A percentile compares a stretch with the other conserved stretches of the same genome.
Evolutionary conservation across 2,329 filamentous ascomycete species (phyloP).

Genomic region (Dactylellina leptospora): DNA sequence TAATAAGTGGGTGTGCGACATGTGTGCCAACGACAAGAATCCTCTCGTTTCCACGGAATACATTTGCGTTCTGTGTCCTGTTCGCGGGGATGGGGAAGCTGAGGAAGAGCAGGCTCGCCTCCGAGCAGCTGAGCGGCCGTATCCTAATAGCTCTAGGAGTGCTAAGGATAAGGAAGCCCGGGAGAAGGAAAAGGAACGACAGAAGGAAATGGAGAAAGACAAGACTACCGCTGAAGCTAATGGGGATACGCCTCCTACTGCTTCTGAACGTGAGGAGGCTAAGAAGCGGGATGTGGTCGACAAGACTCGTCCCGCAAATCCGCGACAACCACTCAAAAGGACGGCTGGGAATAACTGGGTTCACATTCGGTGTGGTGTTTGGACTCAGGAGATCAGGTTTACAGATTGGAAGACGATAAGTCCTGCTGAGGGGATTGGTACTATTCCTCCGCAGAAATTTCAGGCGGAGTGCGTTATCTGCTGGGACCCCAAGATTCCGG

Average conservation of each 20-base stretch:
- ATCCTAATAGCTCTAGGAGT: slow-evolving; percentile 76
- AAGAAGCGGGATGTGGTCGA: slow-evolving; percentile 70
- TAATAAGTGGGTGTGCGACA: slow-evolving; percentile 92
- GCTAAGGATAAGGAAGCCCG: slow-evolving; percentile 94
- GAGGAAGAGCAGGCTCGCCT: slow-evolving; percentile 61
- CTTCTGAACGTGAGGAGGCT: slow-evolving; percentile 54
- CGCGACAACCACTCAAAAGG: slow-evolving; percentile 88
- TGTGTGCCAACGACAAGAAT: slow-evolving; percentile 92
- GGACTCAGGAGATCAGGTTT: slow-evolving; percentile 92
- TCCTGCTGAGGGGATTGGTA: slow-evolving; percentile 87
- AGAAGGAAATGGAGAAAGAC: slow-evolving; percentile 72
- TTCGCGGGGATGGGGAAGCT: slow-evolving; percentile 70
- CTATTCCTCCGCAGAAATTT: slow-evolving; percentile 77
- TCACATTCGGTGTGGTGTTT: slow-evolving; percentile 90
- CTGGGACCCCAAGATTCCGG: slow-evolving; percentile 68
- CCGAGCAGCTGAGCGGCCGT: slow-evolving; percentile 54
- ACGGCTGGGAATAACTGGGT: slow-evolving; percentile 99
- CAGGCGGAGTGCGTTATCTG: slow-evolving; percentile 85
- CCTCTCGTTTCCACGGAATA: slow-evolving; percentile 89
- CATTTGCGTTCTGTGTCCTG: slow-evolving; percentile 83
- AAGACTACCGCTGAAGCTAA: slow-evolving; percentile 65
- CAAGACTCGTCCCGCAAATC: slow-evolving; percentile 80
- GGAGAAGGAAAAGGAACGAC: slow-evolving; percentile 77
- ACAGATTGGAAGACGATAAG: slow-evolving; percentile 82
- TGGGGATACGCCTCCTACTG: slow-evolving; percentile 49